Evolutionary conservation across 805 yeast genomes (phyloP), one percentile per base, ranked within the genome.

Genomic region (Debaryomyces maramus): DNA sequence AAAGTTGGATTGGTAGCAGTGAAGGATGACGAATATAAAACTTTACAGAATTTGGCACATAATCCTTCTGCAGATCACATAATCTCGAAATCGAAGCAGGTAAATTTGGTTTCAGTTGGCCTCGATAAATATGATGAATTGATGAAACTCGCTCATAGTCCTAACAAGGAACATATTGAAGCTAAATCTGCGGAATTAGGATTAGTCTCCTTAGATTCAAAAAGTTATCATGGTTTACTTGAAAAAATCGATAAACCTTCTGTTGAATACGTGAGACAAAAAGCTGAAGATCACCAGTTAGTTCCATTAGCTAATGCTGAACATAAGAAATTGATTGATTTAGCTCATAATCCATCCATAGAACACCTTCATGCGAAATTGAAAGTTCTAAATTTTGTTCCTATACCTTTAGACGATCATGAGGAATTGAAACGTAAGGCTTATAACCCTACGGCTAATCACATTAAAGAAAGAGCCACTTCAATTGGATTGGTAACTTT

Each of bases 361-460:
- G 60, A 55, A 2, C 56, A 51, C 27, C 27, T 62, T 16, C 40
- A 33, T 6, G 34, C 32, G 6, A 51, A 51, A 19, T 56, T 47
- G 36, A 49, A 39, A 13, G 34, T 24, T 3, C 17, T 43, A 7
- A 42, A 42, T 15, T 30, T 29, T 17, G 40, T 29, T 6, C 24
- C 32, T 7, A 20, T 50, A 16, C 22, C 41, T 13, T 11, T 24
- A 7, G 20, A 22, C 5, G 39, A 32, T 26, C 38, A 23, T 26
- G 18, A 39, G 8, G 35, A 38, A 3, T 39, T 60, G 37, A 30
- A 31, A 13, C 45, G 49, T 22, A 43, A 53, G 9, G 72, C 69
- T 1, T 44, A 58, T 39, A 58, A 60, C 8, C 75, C 75, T 17
- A 28, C 58, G 0, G 20, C 50, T 5, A 54, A 56, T 10, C 46